Percentiles rank a stretch among this genome's conserved stretches.
Evolutionary conservation across 78 protist genomes (phyloP).

Genomic region (Dictyostelium intermedium): DNA sequence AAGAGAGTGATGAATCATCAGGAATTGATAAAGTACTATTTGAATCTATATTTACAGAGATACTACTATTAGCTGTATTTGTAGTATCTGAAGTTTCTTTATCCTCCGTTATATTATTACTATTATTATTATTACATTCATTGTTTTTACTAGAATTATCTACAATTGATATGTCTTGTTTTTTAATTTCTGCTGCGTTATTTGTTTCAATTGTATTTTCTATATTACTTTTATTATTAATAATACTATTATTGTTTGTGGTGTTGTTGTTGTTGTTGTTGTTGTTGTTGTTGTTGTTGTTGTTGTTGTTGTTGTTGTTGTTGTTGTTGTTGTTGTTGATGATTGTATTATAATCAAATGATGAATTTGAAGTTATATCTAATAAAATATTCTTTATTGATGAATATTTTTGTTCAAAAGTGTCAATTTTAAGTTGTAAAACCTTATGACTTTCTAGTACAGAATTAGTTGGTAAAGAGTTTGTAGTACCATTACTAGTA

Average conservation of each 20-base stretch:
- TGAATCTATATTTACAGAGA: slow-evolving; percentile 1
- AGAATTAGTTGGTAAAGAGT: neutral
- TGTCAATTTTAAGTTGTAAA: slow-evolving; percentile 24
- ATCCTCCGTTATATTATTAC: neutral
- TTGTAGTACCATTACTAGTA: neutral
- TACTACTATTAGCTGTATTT: neutral
- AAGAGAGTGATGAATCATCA: neutral
- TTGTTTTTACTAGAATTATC: neutral
- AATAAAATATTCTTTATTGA: slow-evolving; percentile 52
- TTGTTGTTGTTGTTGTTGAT: neutral
- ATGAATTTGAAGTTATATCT: slow-evolving; percentile 30
- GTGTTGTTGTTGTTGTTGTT: neutral
- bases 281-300: neutral
- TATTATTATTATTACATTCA: neutral
- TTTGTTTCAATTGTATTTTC: neutral
- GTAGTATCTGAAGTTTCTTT: neutral
- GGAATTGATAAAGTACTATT: slow-evolving; percentile 16
- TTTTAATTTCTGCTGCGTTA: neutral
- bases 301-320: neutral
- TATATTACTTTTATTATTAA: neutral
- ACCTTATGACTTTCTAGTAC: neutral
- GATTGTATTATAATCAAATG: neutral
- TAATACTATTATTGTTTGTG: neutral
- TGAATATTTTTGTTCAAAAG: slow-evolving; percentile 57
- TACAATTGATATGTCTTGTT: neutral